phyloP scores from a whole-genome alignment of 2,329 filamentous ascomycete genomes.

The Nemania bipapillata region DNA sequence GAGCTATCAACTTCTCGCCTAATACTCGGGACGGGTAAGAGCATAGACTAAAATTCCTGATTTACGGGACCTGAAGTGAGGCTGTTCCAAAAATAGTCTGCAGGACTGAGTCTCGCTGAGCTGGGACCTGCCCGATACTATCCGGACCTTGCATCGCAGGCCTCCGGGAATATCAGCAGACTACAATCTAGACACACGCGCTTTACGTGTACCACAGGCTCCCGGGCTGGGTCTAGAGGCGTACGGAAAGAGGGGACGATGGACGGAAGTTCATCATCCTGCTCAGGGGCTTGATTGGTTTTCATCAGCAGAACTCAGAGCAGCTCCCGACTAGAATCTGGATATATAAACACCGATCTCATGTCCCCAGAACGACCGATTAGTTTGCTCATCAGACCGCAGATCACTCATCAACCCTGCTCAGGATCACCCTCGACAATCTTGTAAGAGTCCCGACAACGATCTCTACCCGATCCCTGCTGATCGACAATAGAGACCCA shows the following conservation, averaged over 20 bases:
- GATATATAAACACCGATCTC: conserved; percentile 29
- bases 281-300: neutral
- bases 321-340: neutral
- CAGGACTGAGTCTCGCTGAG: conserved; percentile 4
- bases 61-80: conserved; percentile 4
- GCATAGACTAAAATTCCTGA: conserved; percentile 1
- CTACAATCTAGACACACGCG: conserved; percentile 20
- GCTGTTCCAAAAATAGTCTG: conserved; percentile 25
- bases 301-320: neutral
- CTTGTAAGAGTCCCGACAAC: conserved; percentile 4
- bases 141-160: conserved; percentile 25
- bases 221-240: neutral
- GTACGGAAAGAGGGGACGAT: conserved; percentile 12
- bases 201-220: neutral
- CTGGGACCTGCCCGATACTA: conserved; percentile 26
- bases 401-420: conserved; percentile 23
- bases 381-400: conserved; percentile 2
- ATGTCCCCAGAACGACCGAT: neutral
- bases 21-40: conserved; percentile 13
- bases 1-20: conserved; percentile 4
- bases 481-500: neutral
- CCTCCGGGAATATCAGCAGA: conserved; percentile 17
- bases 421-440: conserved; percentile 18
- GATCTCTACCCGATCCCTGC: conserved; percentile 1
- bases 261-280: conserved; percentile 26